Evolutionary conservation across 2,329 filamentous ascomycete species (phyloP), one percentile per base, ranked within the genome.

Genomic region (Colletotrichum siamense): DNA sequence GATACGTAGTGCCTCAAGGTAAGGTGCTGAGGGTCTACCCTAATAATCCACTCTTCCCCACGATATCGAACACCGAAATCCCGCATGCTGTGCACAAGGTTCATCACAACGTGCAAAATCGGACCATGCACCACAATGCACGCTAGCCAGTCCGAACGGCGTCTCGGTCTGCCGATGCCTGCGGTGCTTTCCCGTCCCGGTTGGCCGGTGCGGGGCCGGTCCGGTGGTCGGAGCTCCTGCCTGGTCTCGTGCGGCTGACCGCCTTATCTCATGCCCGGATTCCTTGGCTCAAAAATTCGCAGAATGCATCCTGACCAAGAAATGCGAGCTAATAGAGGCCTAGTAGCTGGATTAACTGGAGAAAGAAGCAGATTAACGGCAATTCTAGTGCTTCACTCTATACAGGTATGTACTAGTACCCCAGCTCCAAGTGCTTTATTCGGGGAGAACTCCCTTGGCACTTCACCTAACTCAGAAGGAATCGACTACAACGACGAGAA

Each of bases 161-260:
- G 22, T 30, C 13, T 36, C 55, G 18, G 55, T 18, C 26, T n/a
- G 28, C 52, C 70, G 34, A 59, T 34, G 49, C 32, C 49, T 68
- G 32, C 52, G 34, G 52, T 34, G 49, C 44, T 13, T 26, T 52
- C 32, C 59, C 55, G 22, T 18, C 65, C 36, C 67, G 44, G 44
- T 65, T 74, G 67, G 71, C 59, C 8, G 24, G 24, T 22, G 59
- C 64, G 71, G 67, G 59, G 71, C 71, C 71, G 71, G 32, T 34
- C 39, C 67, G 59, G 44, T 22, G 22, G 59, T 71, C 32, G 30
- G 59, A 39, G 32, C 34, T 57, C 32, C 59, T 64, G 67, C 24
- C 63, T 15, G 28, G 24, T n/a, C 63, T 65, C 59, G 69, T 57
- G 7, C 24, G 12, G 32, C 67, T 71, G 71, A 71, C 71, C 59